Percentiles rank a stretch among this genome's conserved stretches.
Evolutionary conservation across 2,329 filamentous ascomycete genomes (phyloP).

Genomic region (Aspergillus hiratsukae): DNA sequence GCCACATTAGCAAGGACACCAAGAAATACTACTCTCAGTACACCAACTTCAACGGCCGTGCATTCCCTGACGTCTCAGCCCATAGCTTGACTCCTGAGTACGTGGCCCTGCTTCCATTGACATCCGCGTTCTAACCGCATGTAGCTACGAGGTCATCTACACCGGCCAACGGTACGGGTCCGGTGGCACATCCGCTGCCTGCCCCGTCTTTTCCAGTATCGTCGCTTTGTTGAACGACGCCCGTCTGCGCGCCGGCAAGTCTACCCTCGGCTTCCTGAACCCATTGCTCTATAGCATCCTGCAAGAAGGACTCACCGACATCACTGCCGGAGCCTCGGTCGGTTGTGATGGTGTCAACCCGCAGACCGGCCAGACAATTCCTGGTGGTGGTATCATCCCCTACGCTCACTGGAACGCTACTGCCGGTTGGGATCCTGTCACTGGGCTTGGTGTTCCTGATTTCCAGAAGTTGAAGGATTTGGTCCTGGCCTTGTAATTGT

Average conservation of each 20-base stretch:
- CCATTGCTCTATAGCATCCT: conserved; percentile 52
- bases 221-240: conserved; percentile 58
- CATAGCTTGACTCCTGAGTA: conserved; percentile 49
- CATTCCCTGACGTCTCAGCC: conserved; percentile 56
- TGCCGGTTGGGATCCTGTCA: conserved; percentile 39
- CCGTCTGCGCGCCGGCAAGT: conserved; percentile 47
- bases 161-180: conserved; percentile 6
- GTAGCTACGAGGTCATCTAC: conserved; percentile 13
- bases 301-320: conserved; percentile 48
- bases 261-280: conserved; percentile 52
- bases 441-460: conserved; percentile 34
- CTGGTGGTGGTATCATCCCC: conserved; percentile 20
- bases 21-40: conserved; percentile 40
- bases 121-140: not conserved
- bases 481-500: conserved; percentile 12
- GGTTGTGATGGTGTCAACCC: conserved; percentile 34
- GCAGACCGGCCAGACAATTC: conserved; percentile 15
- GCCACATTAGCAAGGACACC: conserved; percentile 33
- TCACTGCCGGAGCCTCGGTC: conserved; percentile 29
- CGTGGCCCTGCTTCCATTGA: conserved; percentile 34
- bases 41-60: conserved; percentile 49
- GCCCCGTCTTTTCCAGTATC: conserved; percentile 54
- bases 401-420: conserved; percentile 28
- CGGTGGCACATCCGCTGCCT: conserved; percentile 38
- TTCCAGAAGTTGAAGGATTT: conserved; percentile 19